Base-by-base conservation (phyloP, 495 filamentous ascomycete genomes). In the Neurospora sp. region DNA sequence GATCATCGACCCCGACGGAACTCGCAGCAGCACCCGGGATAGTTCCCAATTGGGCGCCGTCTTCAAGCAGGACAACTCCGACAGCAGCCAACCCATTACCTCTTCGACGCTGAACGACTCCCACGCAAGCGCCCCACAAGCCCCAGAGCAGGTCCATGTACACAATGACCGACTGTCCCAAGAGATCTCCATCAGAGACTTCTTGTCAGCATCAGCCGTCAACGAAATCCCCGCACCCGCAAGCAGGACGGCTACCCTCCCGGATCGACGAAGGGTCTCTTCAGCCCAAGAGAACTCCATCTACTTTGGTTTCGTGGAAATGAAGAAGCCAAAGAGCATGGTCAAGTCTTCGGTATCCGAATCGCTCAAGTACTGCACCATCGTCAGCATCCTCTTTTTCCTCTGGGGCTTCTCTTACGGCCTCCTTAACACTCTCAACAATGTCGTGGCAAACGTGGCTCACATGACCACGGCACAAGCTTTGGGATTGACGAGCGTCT, bases 361-460 rank as follows among this genome's bases (percentile, higher is more conserved):
- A 59, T 84, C 83, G 1, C 83, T 87, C 76, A 85, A 81, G 72
- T 87, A 87, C 73, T 85, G 84, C 77, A 80, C 82, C 38, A 80
- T 93, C 41, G 91, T 93, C 73, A 93, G 92, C 39, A 87, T 93
- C 66, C 84, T 97, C 1, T 96, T 96, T 80, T 92, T 97, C 76
- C 83, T 97, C 4, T 96, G 92, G 93, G 93, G 94, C 0, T 93
- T 97, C 75, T 90, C 92, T 0, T 96, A 96, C 78, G 93, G 93
- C 16, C 86, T 97, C 38, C 85, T 96, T 12, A 78, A 81, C 73
- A 80, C 75, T 37, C 85, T 96, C 59, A 95, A 96, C 77, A 81
- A 83, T 71, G 84, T 71, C 75, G 91, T 87, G 37, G 79, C 82
- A 27, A 70, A 73, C 31, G 79, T 89, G 9, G 81, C 83, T 7